Base-by-base conservation (phyloP, 2,329 filamentous ascomycete genomes). In the Sporothrix globosa region DNA sequence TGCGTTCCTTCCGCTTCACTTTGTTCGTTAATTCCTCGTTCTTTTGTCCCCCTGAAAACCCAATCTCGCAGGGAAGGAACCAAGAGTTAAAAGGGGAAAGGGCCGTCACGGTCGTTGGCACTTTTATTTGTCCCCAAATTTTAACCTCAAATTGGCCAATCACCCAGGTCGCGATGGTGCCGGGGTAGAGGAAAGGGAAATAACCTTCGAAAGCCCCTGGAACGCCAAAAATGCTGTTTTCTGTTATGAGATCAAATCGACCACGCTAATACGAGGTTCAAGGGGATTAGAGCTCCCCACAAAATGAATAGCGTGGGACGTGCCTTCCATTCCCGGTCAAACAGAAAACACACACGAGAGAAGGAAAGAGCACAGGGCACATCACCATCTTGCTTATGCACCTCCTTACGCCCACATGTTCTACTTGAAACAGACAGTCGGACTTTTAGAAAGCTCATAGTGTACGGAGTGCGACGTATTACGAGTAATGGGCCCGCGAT, bases 321-420 rank as follows among this genome's bases (percentile, higher is more conserved):
- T 46, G 30, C 65, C 34, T 54, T n/a, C 46, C 27, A 34, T 53
- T 34, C 52, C 53, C 53, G 34, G n/a, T 17, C 41, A 7, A 79
- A 79, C 71, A 78, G 84, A 46, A 39, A 19, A 27, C 54, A 61
- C 58, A 34, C 19, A 13, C 30, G 84, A 78, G 80, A 83, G 9
- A 77, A 85, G 84, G 81, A 85, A 87, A 34, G 34, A 34, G 34
- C 34, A 34, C 34, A 7, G 79, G 84, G 85, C 83, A 74, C 75
- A 73, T 72, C 73, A 71, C 73, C 74, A 74, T 63, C 58, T 60
- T 46, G n/a, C n/a, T 9, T 63, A 9, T 24, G 39, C 58, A 46
- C 58, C 58, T 63, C 58, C 56, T 61, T 61, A 24, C 58, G 58
- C 39, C 39, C 39, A 46, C 58, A 24, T 9, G 58, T 46, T 61